Evolutionary conservation across 2,329 filamentous ascomycete genomes (phyloP).

Genomic region (Penicillium griseofulvum): DNA sequence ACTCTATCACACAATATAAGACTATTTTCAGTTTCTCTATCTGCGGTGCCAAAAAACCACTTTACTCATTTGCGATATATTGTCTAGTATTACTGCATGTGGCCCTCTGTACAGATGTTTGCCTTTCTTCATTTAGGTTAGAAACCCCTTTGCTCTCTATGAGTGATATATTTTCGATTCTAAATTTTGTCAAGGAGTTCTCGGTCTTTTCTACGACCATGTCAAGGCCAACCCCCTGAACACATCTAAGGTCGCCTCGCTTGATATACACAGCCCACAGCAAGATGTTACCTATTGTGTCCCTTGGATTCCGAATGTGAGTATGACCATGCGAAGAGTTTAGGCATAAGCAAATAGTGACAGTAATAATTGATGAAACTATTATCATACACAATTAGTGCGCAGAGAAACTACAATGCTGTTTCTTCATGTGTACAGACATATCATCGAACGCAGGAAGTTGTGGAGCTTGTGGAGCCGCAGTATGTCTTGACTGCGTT

Average conservation of each 20-base stretch:
- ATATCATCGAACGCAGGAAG: neutral
- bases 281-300: neutral
- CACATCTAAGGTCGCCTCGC: neutral
- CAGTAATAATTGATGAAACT: neutral
- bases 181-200: neutral
- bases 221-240: neutral
- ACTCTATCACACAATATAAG: neutral
- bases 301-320: neutral
- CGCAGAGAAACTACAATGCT: neutral
- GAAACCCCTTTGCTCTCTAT: neutral
- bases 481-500: neutral
- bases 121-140: neutral
- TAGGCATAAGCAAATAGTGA: neutral
- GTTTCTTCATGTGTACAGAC: constrained; percentile 4
- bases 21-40: no score
- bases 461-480: neutral
- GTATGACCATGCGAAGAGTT: neutral
- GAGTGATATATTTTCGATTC: neutral
- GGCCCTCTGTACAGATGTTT: neutral
- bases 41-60: no score
- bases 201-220: neutral
- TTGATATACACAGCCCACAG: neutral
- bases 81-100: neutral
- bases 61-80: no score
- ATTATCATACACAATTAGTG: neutral